Base-by-base conservation (phyloP, 345 rosid genomes). In the Populus pruinosa region DNA sequence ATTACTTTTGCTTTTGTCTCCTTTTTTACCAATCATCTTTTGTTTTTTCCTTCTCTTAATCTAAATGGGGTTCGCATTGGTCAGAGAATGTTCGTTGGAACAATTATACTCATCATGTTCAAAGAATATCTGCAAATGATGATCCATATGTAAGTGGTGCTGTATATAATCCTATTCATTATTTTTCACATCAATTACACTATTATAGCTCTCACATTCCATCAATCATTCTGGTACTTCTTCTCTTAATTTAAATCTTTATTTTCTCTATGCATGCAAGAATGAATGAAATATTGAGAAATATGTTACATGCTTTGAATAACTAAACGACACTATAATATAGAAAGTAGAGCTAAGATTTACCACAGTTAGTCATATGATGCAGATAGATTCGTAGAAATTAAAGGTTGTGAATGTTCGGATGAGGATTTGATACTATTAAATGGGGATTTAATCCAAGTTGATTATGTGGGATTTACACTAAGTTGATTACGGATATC, bases 31-130 rank as follows among this genome's bases (percentile, higher is more conserved):
- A 9, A 1, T 16, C 69, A 31, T 50, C 74, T 83, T 80, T 76
- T 71, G 38, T 20, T 74, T 75, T 75, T 65, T 62, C 7, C 43
- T 43, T 20, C 44, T 67, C 71, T 33, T 1, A 47, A 64, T 70
- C 20, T 20, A 18, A 20, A n/a, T 72, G 74, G 29, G 14, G 68
- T 59, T 81, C 41, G 69, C 70, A 62, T 64, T 67, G 35, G 27
- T 39, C 70, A 62, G 61, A 81, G 81, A 73, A 74, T 77, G 81
- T 77, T 81, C 80, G 29, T 77, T 31, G 20, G 78, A 69, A 81
- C 63, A 81, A 77, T 63, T 73, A 53, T 31, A 10, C 71, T 29
- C 66, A 73, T 62, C 71, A 63, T 43, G 68, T 8, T 70, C 50
- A 20, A 23, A 56, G 27, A n/a, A n/a, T n/a, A n/a, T n/a, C n/a